Evolutionary conservation across 2,329 filamentous ascomycete species (phyloP).

Genomic region (Alternaria panax): DNA sequence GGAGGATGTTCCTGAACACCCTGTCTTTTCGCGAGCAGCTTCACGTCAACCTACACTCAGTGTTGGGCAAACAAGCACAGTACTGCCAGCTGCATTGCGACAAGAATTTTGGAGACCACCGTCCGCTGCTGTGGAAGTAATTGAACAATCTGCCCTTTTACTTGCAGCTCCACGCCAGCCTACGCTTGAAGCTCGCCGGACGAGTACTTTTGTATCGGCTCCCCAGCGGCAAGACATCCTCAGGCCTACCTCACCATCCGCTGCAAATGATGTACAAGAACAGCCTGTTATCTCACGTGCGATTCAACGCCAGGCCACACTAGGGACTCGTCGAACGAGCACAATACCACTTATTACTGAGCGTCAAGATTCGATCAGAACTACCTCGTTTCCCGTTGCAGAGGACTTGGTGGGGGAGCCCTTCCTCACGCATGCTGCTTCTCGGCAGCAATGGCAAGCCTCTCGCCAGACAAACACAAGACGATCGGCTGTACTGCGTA

Average conservation of each 20-base stretch:
- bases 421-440: not conserved
- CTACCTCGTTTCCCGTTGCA: not conserved
- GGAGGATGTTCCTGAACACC: not conserved
- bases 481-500: not conserved
- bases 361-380: not conserved
- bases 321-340: no score
- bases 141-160: not conserved
- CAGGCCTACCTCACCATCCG: constrained; percentile 1
- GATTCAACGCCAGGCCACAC: not conserved
- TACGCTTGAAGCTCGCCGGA: not conserved
- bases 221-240: not conserved
- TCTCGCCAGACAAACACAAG: not conserved
- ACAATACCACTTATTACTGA: no score
- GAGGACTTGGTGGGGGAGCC: not conserved
- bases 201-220: not conserved
- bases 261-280: constrained; percentile 9
- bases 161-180: not conserved
- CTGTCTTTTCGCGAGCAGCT: not conserved
- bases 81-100: not conserved
- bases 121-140: not conserved
- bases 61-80: not conserved
- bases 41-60: not conserved
- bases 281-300: not conserved
- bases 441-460: not conserved
- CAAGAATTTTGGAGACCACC: not conserved